Base-by-base conservation (phyloP, 2,329 filamentous ascomycete genomes). In the Sarocladium oryzae region DNA sequence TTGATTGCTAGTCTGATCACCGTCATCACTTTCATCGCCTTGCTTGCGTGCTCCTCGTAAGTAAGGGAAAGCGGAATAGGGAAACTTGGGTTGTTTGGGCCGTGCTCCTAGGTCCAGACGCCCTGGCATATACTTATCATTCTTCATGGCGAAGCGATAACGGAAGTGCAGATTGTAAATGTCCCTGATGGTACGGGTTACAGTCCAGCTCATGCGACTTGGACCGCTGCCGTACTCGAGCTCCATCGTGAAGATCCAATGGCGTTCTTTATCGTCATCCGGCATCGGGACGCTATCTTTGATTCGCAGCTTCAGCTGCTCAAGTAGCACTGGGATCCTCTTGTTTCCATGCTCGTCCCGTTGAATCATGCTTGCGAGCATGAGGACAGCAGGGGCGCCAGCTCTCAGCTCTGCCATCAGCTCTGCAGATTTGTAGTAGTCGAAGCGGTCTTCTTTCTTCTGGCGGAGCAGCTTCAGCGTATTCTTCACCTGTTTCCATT, bases 281-380 rank as follows among this genome's bases (percentile, higher is more conserved):
- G 87, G 82, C 54, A 84, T 79, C 10, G 83, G 82, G 10, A 76
- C 74, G 60, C 89, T 95, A 61, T 96, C 89, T 8, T 84, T 86
- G 53, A 99, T 87, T 52, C 80, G 83, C 54, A 99, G 78, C 66
- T 95, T 96, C 53, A 99, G 77, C 70, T 99, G 93, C 67, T 99
- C 93, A 6, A 99, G 78, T 3, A 99, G 79, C 50, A 99, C 90
- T 0, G 93, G 93, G 52, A 99, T 96, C 53, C 91, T 84, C 69
- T 89, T 93, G 68, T 95, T 93, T 46, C 92, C 90, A 60, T 96
- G 89, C 68, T 99, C 93, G 60, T 99, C 93, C 52, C 93, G 81
- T 69, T 97, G 93, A 60, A 97, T 93, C 88, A 97, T 96, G 63
- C 91, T 96, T 7, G 93, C 93, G 50, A 99, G 74, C 68, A 99